Conservation (phyloP, 495 filamentous ascomycete genomes). For the Tuber melanosporum region DNA sequence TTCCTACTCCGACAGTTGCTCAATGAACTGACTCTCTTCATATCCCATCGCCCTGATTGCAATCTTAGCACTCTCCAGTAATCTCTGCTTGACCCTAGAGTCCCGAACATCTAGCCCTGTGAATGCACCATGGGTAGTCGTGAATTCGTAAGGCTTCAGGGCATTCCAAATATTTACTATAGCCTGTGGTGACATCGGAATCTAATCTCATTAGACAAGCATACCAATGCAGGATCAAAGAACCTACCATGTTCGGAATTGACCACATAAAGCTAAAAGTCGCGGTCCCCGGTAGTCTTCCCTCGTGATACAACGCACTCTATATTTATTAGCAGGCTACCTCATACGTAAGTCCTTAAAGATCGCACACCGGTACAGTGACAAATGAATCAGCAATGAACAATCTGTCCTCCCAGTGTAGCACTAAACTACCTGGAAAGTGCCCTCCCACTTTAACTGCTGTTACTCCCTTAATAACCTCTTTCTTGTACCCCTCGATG, state of each 20-base stretch:
- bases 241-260: conserved; percentile 59
- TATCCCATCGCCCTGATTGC: conserved; percentile 56
- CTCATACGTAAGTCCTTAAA: conserved; percentile 28
- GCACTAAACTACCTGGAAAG: conserved; percentile 63
- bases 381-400: conserved; percentile 67
- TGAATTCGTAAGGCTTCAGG: conserved; percentile 55
- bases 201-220: conserved; percentile 39
- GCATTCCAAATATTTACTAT: conserved; percentile 52
- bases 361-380: conserved; percentile 52
- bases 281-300: conserved; percentile 52
- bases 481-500: conserved; percentile 44
- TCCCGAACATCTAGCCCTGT: conserved; percentile 54
- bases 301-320: conserved; percentile 44
- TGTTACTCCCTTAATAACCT: conserved; percentile 51
- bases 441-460: conserved; percentile 66
- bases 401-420: conserved; percentile 54
- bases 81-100: conserved; percentile 53
- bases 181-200: conserved; percentile 57
- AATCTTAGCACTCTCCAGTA: conserved; percentile 71
- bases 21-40: conserved; percentile 46
- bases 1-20: conserved; percentile 36
- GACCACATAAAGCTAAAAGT: conserved; percentile 71
- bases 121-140: conserved; percentile 61
- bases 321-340: conserved; percentile 4
- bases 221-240: not conserved